phyloP scores from a whole-genome alignment of 73 alveolate species.

The Paraurostyla sp. region DNA sequence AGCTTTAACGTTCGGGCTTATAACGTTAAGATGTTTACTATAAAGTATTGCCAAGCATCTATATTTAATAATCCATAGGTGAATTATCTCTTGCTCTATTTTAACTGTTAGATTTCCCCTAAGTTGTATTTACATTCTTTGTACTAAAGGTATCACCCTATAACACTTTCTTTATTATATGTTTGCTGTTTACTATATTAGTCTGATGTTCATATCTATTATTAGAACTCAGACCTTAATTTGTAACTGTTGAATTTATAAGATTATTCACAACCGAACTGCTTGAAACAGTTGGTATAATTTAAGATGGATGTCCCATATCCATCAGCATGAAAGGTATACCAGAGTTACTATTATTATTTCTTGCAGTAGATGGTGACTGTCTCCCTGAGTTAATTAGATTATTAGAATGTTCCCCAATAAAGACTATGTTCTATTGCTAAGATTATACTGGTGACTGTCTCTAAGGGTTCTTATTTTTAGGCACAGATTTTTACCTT shows the following conservation, averaged over 20 bases:
- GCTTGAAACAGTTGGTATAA: too few relatives aligned
- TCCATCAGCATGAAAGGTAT: too few relatives aligned
- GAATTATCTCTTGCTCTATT: slow-evolving; percentile 39
- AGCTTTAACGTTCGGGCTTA: background rate
- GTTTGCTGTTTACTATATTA: background rate
- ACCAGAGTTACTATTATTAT: background rate
- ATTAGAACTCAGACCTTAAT: too few relatives aligned
- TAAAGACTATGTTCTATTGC: background rate
- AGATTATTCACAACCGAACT: background rate
- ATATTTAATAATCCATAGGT: slow-evolving; percentile 41
- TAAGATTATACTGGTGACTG: background rate
- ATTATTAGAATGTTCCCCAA: background rate
- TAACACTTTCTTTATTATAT: slow-evolving; percentile 19
- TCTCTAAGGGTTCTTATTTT: background rate
- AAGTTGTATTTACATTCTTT: background rate
- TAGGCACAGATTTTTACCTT: slow-evolving; percentile 48
- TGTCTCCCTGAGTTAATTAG: background rate
- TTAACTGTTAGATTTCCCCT: slow-evolving; percentile 17
- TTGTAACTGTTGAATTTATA: background rate
- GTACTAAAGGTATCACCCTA: background rate
- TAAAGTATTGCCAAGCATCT: slow-evolving; percentile 5
- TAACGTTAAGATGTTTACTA: background rate
- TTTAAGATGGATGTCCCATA: too few relatives aligned
- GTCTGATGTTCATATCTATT: background rate
- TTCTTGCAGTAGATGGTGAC: slow-evolving; percentile 31